Base-by-base conservation (phyloP, 2,329 filamentous ascomycete species). In the Metarhizium album region DNA sequence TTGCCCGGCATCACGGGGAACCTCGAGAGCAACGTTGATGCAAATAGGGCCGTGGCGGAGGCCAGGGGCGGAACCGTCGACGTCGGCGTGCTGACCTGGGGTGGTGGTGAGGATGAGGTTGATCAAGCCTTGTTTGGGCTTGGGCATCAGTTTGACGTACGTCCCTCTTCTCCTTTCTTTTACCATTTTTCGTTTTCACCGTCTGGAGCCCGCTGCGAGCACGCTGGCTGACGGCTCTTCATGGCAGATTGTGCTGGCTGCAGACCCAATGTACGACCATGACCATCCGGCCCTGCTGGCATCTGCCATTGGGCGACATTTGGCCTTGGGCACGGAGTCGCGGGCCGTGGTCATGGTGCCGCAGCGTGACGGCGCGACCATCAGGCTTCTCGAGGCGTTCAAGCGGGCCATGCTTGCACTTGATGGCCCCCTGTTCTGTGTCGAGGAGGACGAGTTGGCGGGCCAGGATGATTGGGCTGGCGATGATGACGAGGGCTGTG, bases 181-280 rank as follows among this genome's bases (percentile, higher is more conserved):
- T n/a, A n/a, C n/a, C n/a, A n/a, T n/a, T n/a, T n/a, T n/a, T n/a
- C n/a, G n/a, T n/a, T n/a, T n/a, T n/a, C n/a, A n/a, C n/a, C n/a
- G n/a, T n/a, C n/a, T n/a, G n/a, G n/a, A n/a, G n/a, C n/a, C n/a
- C n/a, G n/a, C n/a, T n/a, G n/a, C n/a, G n/a, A n/a, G n/a, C n/a
- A n/a, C n/a, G n/a, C n/a, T n/a, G n/a, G n/a, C 47, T 49, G 7
- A 43, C 43, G 4, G 40, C 11, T 13, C 11, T 4, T 5, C 16
- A 5, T 22, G n/a, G 9, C n/a, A 84, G 73, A 70, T 95, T 50
- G 81, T 97, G 42, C 74, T 98, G 2, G 88, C 82, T 2, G 89
- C 91, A 2, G 93, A 98, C 65, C 80, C 88, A 0, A 72, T 98
- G 20, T 97, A 97, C 67, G 89, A 90, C 45, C 78, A 90, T 46